Base-by-base conservation (phyloP, 2,329 filamentous ascomycete species). In the Exophiala calicioides region DNA sequence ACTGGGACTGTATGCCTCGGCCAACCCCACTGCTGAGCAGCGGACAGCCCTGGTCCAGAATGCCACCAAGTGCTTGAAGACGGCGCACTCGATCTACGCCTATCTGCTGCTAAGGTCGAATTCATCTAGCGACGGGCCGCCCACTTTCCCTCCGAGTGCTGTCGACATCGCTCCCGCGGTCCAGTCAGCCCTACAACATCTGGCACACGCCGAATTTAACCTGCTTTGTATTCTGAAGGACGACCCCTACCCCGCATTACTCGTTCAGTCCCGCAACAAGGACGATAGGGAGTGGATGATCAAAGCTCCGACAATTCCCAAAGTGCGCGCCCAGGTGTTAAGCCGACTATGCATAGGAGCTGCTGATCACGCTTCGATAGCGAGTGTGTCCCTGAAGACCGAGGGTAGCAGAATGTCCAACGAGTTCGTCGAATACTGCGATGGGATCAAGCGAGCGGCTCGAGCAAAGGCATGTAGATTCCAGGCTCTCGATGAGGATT, bases 261-360 rank as follows among this genome's bases (percentile, higher is more conserved):
- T 95, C 2, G 82, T 89, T 1, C 88, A 95, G 60, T 81, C 85
- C 46, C 79, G 90, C 36, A 94, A 95, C 62, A 81, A 84, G 42
- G 82, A 85, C 57, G 89, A 90, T 65, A 89, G 80, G 52, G 91
- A 97, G 57, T 98, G 91, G 91, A 97, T 97, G 90, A 94, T 93
- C 66, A 88, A 86, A 60, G 80, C 89, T 0, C 89, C 91, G 1
- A 82, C 89, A 39, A 88, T 96, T 37, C 86, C 90, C 21, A 90
- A 91, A 63, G 90, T 95, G 13, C 83, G 91, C 35, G 89, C 89
- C 6, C 84, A 94, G 61, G 75, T 98, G 1, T 94, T 94, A 62
- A 90, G 90, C 1, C 78, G 91, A 1, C 74, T 97, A 5, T 97
- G 90, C 64, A 77, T 97, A 8, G 88, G 90, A 0, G 88, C 90